A percentile compares a stretch with the other conserved stretches of the same genome.
Evolutionary conservation across 768 basidiomycete species (phyloP).

Genomic region (Suillus bovinus): DNA sequence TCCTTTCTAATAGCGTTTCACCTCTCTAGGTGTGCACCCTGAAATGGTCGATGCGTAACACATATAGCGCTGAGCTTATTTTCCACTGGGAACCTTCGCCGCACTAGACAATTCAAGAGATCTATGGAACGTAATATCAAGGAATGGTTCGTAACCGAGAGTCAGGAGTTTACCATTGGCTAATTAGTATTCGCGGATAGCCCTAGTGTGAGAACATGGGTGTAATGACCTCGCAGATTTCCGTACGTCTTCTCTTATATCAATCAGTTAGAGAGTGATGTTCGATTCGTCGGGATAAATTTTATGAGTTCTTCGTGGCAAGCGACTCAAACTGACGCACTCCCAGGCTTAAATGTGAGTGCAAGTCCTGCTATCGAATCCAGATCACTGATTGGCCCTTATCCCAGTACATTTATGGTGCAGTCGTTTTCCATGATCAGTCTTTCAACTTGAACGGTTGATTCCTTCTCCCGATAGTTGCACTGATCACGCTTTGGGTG

Average conservation of each 20-base stretch:
- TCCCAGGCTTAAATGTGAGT: neutral
- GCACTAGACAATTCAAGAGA: too few species aligned
- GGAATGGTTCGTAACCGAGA: neutral
- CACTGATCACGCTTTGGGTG: neutral
- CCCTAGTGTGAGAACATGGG: neutral
- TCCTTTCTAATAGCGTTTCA: neutral
- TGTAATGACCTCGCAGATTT: neutral
- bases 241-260: neutral
- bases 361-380: neutral
- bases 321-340: neutral
- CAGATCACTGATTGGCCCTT: neutral
- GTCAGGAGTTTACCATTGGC: neutral
- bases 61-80: neutral
- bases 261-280: neutral
- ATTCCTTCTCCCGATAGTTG: conserved; percentile 1
- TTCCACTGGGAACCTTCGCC: too few species aligned
- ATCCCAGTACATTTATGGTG: neutral
- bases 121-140: too few species aligned
- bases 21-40: neutral
- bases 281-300: neutral
- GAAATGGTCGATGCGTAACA: neutral
- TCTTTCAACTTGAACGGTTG: neutral
- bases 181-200: too few species aligned
- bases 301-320: neutral
- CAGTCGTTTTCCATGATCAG: neutral